Conservation (phyloP, 768 basidiomycete genomes). For the Amanita inopinata region DNA sequence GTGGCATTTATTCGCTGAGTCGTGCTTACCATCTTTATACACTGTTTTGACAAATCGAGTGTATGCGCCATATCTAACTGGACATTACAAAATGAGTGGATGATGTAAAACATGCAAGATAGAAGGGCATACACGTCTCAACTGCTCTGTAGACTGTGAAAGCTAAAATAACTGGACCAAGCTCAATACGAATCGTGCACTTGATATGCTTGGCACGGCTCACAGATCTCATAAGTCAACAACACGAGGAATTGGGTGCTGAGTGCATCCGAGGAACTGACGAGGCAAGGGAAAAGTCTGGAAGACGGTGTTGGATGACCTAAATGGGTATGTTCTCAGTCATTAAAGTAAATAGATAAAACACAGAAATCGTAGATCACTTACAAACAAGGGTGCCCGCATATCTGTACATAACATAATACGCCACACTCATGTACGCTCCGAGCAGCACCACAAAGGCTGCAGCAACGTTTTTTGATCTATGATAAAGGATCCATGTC, state of each 20-base stretch:
- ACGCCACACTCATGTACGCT: background rate
- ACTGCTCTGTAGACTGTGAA: background rate
- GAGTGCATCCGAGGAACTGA: background rate
- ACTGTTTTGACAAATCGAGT: background rate
- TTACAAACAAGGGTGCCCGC: background rate
- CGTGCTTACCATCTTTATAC: background rate
- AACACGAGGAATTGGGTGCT: background rate
- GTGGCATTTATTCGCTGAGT: background rate
- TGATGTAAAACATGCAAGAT: background rate
- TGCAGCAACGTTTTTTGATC: background rate
- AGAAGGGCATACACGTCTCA: background rate
- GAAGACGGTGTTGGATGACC: background rate
- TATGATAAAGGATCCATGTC: background rate
- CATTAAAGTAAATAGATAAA: background rate
- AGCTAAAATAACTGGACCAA: background rate
- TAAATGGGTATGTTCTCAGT: background rate
- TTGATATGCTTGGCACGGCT: background rate
- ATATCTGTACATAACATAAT: background rate
- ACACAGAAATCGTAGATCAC: background rate
- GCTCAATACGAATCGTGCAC: background rate
- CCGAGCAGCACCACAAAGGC: background rate
- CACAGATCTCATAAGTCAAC: background rate
- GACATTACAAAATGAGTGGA: background rate
- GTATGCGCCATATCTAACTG: background rate
- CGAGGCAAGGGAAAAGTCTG: background rate